phyloP scores from a whole-genome alignment of 768 basidiomycete genomes.

The Artomyces pyxidatus region DNA sequence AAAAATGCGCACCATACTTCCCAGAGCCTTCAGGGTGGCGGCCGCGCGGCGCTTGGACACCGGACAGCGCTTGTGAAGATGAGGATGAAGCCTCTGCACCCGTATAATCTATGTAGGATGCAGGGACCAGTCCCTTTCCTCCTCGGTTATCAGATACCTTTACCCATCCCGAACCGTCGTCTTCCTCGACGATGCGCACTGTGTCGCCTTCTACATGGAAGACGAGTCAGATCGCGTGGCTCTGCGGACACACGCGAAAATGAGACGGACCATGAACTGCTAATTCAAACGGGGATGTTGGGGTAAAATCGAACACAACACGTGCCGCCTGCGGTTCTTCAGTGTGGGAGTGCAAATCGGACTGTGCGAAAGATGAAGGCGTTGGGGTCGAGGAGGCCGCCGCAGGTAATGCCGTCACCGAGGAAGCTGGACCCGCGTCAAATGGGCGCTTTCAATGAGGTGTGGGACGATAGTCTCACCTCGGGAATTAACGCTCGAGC shows the following conservation, averaged over 20 bases:
- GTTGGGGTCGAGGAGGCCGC: conserved; percentile 55
- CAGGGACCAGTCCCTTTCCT: conserved; percentile 70
- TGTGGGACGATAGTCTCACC: too few species aligned
- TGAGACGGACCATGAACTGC: conserved; percentile 45
- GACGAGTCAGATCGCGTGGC: too few species aligned
- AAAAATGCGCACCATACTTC: conserved; percentile 44
- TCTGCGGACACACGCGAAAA: not conserved
- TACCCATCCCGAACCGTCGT: conserved; percentile 84
- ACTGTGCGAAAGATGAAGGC: conserved; percentile 48
- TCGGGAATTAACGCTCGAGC: conserved; percentile 19
- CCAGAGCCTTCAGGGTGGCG: conserved; percentile 28
- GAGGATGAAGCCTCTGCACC: conserved; percentile 21
- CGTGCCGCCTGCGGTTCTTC: conserved; percentile 42
- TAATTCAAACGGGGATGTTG: conserved; percentile 74
- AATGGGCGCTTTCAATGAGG: too few species aligned
- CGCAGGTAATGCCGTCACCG: conserved; percentile 22
- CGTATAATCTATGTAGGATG: conserved; percentile 57
- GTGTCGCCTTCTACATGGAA: conserved; percentile 58
- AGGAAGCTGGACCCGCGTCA: not conserved
- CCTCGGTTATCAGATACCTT: conserved; percentile 58
- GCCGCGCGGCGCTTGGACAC: conserved; percentile 12
- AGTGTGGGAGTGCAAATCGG: conserved; percentile 32
- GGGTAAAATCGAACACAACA: conserved; percentile 66
- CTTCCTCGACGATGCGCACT: conserved; percentile 66
- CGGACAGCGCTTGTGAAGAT: conserved; percentile 11